phyloP scores from a whole-genome alignment of 116 monocot species.

The Zostera marina region DNA sequence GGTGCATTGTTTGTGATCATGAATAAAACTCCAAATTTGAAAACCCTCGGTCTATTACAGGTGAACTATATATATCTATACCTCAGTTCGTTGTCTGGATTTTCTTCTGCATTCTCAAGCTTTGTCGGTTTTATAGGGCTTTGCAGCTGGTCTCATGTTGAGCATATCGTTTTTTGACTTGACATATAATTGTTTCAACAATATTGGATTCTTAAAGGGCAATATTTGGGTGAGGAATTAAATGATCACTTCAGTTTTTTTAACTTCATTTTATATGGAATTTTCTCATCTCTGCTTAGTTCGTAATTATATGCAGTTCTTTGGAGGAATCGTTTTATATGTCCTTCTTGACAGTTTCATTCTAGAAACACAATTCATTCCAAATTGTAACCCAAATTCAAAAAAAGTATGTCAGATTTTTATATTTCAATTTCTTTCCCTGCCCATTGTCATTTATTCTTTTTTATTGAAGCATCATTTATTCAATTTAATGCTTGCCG shows the following conservation, averaged over 20 bases:
- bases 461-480: no score
- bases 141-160: conserved; percentile 98
- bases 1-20: conserved; percentile 87
- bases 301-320: conserved; percentile 55
- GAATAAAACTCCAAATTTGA: conserved; percentile 72
- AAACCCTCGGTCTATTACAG: conserved; percentile 94
- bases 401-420: conserved; percentile 4
- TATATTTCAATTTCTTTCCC: neutral
- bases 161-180: conserved; percentile 96
- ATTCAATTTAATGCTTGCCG: neutral
- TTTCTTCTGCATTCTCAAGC: neutral
- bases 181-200: conserved; percentile 92
- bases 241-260: no score
- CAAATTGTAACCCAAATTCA: conserved; percentile 15
- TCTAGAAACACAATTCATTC: conserved; percentile 54
- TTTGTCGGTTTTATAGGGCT: conserved; percentile 54
- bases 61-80: conserved; percentile 14
- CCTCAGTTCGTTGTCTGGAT: neutral
- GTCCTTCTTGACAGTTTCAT: conserved; percentile 62
- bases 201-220: conserved; percentile 88
- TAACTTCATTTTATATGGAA: neutral
- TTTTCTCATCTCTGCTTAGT: neutral
- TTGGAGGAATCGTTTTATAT: conserved; percentile 73
- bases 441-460: neutral
- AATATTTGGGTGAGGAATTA: conserved; percentile 78